Evolutionary conservation across 1,284 basidiomycete species (phyloP), one percentile per base, ranked within the genome.

Genomic region (Veloporphyrellus conicus): DNA sequence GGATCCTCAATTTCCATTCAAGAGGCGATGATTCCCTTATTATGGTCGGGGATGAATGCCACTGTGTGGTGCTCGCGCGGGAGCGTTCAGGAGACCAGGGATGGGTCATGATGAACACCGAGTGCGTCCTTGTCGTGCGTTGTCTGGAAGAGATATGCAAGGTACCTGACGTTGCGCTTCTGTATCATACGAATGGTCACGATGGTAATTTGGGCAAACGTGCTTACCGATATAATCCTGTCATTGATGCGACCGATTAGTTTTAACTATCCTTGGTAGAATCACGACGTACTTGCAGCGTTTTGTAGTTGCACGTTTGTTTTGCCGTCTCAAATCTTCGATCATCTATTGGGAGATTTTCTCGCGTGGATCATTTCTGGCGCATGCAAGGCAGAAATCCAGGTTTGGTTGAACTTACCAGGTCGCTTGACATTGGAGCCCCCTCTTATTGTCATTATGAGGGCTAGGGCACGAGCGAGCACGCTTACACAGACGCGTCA

Each of bases 31-130:
- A 15, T 22, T 28, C 31, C 4, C 3, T 29, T 7, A 41, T 56
- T 1, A 16, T 38, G n/a, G 23, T 16, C 3, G 29, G 15, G 1
- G 54, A 55, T 4, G 35, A 53, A 18, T 55, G 55, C 9, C 54
- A 55, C 18, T 58, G 53, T 36, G 22, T 58, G 5, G 14, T 55
- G 6, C 43, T 58, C 9, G 35, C 56, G 6, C 45, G 32, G 14
- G 32, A 34, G 35, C 53, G 20, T 23, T 11, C 28, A 3, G 53
- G 28, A 16, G 54, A 58, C 12, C 32, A 41, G 28, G 53, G 56
- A 9, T 58, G 54, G 56, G n/a, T 33, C 6, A 33, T 55, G 48
- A 41, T 55, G 43, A 55, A 55, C 39, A 56, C 56, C 3, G 56
- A 55, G 16, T 55, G 53, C 6, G 54, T 59, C 6, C 6, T 58